Percentiles rank a stretch among this genome's conserved stretches.
phyloP scores from a whole-genome alignment of 805 yeast genomes.

The Yamadazyma tumulicola region DNA sequence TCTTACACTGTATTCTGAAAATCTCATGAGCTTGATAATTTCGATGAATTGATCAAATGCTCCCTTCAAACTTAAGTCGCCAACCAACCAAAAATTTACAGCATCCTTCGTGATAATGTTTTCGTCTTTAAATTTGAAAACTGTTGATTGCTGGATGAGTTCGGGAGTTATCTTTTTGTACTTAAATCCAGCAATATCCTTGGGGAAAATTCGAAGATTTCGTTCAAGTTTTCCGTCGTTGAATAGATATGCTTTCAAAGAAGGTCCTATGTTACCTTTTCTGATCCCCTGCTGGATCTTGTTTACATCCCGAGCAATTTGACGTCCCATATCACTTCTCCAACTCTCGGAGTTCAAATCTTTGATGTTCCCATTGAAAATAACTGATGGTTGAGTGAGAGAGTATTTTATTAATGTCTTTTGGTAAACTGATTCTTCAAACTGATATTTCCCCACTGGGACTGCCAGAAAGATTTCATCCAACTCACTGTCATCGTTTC shows the following conservation, averaged over 20 bases:
- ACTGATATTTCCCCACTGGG: constrained; percentile 15
- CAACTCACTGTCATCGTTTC: constrained; percentile 22
- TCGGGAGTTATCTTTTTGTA: constrained; percentile 28
- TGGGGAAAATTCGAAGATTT: constrained; percentile 38
- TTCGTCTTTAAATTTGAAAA: constrained; percentile 21
- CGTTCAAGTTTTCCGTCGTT: constrained; percentile 41
- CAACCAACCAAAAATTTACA: constrained; percentile 47
- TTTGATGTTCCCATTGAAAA: constrained; percentile 71
- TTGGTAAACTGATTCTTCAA: constrained; percentile 16
- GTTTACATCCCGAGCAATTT: constrained; percentile 51
- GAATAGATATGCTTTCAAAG: constrained; percentile 41
- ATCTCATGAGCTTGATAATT: constrained; percentile 23
- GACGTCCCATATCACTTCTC: constrained; percentile 52
- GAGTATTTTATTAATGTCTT: constrained; percentile 27
- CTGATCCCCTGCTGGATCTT: constrained; percentile 24
- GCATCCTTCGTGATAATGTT: constrained; percentile 1
- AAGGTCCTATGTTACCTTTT: constrained; percentile 20
- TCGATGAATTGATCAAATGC: constrained; percentile 25
- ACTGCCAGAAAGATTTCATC: constrained; percentile 13
- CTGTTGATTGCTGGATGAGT: constrained; percentile 20
- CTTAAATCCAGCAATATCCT: constrained; percentile 27
- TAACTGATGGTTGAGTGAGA: constrained; percentile 47
- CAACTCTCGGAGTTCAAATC: constrained; percentile 49
- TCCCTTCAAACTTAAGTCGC: constrained; percentile 42
- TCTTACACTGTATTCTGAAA: constrained; percentile 31